Base-by-base conservation (phyloP, 2,329 filamentous ascomycete species). In the Endothia cerciana region DNA sequence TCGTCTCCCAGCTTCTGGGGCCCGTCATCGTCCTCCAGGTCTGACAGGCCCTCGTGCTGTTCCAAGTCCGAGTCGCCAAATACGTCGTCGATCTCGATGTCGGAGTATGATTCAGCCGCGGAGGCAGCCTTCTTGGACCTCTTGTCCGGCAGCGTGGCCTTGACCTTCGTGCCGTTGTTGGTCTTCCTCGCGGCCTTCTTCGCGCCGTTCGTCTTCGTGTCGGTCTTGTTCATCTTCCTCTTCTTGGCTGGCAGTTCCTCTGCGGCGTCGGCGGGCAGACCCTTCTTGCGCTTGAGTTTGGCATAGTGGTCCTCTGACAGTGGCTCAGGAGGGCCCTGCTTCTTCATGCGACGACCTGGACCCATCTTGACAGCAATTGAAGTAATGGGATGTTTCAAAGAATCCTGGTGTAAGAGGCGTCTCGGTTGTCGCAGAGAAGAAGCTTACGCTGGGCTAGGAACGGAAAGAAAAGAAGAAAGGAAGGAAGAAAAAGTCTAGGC, bases 291-390 rank as follows among this genome's bases (percentile, higher is more conserved):
- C 86, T 98, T 97, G 68, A 90, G 78, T 75, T 89, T 93, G 60
- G 89, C 89, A 73, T 90, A 89, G 74, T 91, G 87, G 70, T 88
- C 87, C 75, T 97, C 92, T 70, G 95, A 92, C 71, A 97, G 85
- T 70, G 91, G 85, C 74, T 91, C 87, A 63, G 95, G 95, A 70
- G 90, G 85, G 64, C 93, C 94, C 86, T 98, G 95, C 81, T 97
- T 97, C 79, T 94, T 92, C 90, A 97, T 96, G 74, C 94, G 92
- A 77, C 93, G 91, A 77, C 93, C 92, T 69, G 89, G 87, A 83
- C 93, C 94, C 94, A 97, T 97, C 74, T 77, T 57, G 11, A 57
- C 3, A 6, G 7, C 1, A 19, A 38, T 19, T 40, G n/a, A 30
- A 55, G 11, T 11, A 25, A 15, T n/a, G 13, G 38, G 47, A 38